phyloP scores from a whole-genome alignment of 352 stramenopile genomes.

The Aphanomyces astaci region DNA sequence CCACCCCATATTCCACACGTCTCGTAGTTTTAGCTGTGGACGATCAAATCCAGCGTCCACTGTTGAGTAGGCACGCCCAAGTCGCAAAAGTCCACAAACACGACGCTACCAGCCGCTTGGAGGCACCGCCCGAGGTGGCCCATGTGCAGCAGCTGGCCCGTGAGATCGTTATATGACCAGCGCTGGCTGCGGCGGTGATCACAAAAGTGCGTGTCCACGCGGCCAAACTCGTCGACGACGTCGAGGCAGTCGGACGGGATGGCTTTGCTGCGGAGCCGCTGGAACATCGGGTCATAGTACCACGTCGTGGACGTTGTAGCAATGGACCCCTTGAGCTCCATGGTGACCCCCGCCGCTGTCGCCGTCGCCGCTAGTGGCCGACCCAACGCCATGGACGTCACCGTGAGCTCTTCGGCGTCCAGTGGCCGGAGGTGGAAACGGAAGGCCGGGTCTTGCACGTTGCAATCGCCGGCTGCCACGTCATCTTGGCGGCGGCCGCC shows the following conservation, averaged over 20 bases:
- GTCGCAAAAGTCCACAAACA: background rate
- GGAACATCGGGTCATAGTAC: constrained; percentile 47
- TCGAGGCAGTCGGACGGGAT: constrained; percentile 53
- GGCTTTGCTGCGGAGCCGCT: constrained; percentile 51
- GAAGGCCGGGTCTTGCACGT: background rate
- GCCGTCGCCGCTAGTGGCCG: background rate
- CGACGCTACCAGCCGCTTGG: constrained; percentile 37
- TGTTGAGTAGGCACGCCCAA: background rate
- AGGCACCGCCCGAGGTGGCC: constrained; percentile 48
- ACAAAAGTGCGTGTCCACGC: constrained; percentile 49
- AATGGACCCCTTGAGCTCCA: too few relatives aligned
- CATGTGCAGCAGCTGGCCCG: constrained; percentile 36
- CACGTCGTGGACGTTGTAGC: constrained; percentile 35
- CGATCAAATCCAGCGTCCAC: background rate
- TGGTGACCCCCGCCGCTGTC: background rate
- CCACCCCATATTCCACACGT: too few relatives aligned
- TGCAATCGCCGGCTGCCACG: background rate
- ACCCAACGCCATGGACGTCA: background rate
- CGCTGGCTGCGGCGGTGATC: constrained; percentile 56
- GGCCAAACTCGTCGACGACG: constrained; percentile 33
- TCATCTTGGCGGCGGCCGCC: too few relatives aligned
- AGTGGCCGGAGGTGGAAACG: background rate
- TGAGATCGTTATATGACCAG: constrained; percentile 44
- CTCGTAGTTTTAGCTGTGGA: too few relatives aligned
- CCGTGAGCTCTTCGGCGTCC: background rate